Conservation (phyloP, 2,329 filamentous ascomycete genomes). For the Cladophialophora exuberans region DNA sequence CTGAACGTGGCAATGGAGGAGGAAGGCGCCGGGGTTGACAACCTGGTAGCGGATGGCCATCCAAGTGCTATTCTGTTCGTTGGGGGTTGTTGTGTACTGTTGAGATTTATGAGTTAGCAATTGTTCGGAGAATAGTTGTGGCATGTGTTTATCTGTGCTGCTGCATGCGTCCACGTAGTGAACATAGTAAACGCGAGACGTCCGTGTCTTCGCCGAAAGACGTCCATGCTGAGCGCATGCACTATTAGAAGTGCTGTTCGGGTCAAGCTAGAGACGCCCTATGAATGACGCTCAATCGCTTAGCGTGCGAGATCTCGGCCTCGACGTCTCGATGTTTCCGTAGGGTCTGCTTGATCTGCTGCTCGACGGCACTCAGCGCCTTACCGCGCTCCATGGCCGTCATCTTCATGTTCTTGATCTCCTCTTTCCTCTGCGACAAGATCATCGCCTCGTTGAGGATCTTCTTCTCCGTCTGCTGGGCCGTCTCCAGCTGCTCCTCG, state of each 20-base stretch:
- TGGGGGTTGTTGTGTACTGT: conserved; percentile 44
- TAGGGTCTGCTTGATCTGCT: conserved; percentile 23
- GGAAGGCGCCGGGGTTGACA: conserved; percentile 57
- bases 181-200: too few species aligned
- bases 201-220: too few species aligned
- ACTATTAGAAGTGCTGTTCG: too few species aligned
- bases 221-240: too few species aligned
- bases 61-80: conserved; percentile 46
- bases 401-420: conserved; percentile 13
- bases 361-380: conserved; percentile 18
- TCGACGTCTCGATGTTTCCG: conserved; percentile 24
- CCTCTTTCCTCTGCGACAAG: conserved; percentile 18
- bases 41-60: conserved; percentile 59
- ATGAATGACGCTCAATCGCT: conserved; percentile 18
- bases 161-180: too few species aligned
- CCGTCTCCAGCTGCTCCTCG: conserved; percentile 9
- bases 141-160: too few species aligned
- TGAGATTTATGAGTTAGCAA: too few species aligned
- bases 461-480: conserved; percentile 21
- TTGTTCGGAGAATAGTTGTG: too few species aligned
- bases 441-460: conserved; percentile 19
- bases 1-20: conserved; percentile 61
- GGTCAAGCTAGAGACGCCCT: conserved; percentile 14
- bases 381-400: conserved; percentile 7
- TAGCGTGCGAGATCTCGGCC: conserved; percentile 19